These are phyloP conservation scores for Groenewaldozyma sp. DNA, from an alignment of 1,139 yeast species.

Conservation along the genomic window DNA sequence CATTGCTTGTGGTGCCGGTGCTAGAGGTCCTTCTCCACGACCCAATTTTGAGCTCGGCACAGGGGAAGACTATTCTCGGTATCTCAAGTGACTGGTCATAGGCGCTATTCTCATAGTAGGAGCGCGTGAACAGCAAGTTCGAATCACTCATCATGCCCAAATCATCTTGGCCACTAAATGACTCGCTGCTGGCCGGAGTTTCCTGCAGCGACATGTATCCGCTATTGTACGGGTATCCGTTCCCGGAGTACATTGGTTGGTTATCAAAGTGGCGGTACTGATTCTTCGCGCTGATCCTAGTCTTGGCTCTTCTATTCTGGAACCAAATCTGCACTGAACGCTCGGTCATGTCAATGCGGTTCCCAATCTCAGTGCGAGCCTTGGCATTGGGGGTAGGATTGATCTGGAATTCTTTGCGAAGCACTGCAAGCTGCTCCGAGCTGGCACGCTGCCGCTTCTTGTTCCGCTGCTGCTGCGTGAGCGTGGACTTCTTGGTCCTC, in stretches of 20 bases:
- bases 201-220: constrained; percentile 2
- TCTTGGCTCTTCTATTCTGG: constrained; percentile 82
- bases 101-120: neutral
- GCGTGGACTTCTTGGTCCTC: constrained; percentile 21
- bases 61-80: constrained; percentile 15
- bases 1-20: constrained; percentile 12
- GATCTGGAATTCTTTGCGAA: constrained; percentile 59
- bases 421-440: constrained; percentile 66
- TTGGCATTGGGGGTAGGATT: constrained; percentile 45
- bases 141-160: neutral
- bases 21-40: constrained; percentile 24
- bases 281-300: constrained; percentile 36
- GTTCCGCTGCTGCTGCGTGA: constrained; percentile 35
- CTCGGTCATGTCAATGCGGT: constrained; percentile 76
- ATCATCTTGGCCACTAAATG: neutral
- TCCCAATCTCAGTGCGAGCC: constrained; percentile 62
- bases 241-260: constrained; percentile 1
- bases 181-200: neutral
- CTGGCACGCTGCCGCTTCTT: constrained; percentile 49
- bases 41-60: constrained; percentile 25
- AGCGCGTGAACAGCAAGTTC: neutral
- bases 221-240: constrained; percentile 4
- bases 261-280: constrained; percentile 6
- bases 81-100: neutral
- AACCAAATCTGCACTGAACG: constrained; percentile 93